Conservation (phyloP, 305 asterid genomes). For the Solanum hybrid region DNA sequence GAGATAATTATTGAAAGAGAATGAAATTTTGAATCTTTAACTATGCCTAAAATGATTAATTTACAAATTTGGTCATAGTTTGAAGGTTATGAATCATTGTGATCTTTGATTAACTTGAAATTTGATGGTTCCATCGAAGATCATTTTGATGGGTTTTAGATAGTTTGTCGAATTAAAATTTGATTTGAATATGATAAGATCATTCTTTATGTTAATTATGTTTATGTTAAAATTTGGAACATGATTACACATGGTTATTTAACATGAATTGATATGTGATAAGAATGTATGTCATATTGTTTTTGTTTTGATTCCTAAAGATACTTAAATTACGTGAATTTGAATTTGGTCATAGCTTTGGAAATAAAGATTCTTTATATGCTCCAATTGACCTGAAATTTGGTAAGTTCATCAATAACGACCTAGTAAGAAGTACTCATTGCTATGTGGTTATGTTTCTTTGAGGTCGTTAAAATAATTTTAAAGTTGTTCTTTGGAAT, state of each 20-base stretch:
- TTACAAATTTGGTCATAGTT: not conserved
- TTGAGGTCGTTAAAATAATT: no score
- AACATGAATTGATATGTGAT: no score
- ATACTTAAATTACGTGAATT: no score
- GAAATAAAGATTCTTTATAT: no score
- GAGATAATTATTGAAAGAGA: not conserved
- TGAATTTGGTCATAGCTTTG: no score
- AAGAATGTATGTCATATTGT: no score
- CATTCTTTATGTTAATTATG: not conserved
- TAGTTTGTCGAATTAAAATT: not conserved
- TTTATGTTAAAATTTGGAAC: not conserved
- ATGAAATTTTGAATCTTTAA: not conserved
- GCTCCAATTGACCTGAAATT: no score
- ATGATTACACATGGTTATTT: not conserved
- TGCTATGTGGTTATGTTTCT: no score
- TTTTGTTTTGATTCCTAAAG: no score
- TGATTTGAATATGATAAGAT: not conserved
- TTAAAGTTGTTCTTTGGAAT: no score
- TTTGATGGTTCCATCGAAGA: not conserved
- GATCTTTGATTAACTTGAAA: not conserved
- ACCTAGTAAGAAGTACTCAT: no score
- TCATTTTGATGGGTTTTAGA: not conserved
- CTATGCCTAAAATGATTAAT: not conserved
- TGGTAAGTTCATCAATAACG: no score
- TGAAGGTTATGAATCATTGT: not conserved